A percentile compares a stretch with the other conserved stretches of the same genome.
Evolutionary conservation across 257 asterid species (phyloP).

Genomic region (Vinca minor): DNA sequence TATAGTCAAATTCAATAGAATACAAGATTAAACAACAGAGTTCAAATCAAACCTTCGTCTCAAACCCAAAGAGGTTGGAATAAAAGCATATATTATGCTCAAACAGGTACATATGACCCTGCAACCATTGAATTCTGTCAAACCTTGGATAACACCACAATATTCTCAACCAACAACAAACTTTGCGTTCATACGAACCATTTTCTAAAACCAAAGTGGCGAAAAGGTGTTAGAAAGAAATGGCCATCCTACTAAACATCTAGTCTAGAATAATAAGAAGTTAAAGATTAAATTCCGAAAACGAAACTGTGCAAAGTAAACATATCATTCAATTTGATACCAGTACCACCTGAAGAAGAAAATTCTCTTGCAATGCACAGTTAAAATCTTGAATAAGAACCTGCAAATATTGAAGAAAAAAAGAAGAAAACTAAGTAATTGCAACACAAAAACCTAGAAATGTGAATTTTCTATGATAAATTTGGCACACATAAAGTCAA

Average conservation of each 20-base stretch:
- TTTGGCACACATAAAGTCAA: background rate
- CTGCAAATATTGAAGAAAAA: slow-evolving; percentile 33
- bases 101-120: slow-evolving; percentile 97
- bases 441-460: background rate
- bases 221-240: background rate
- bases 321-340: slow-evolving; percentile 23
- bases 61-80: slow-evolving; percentile 92
- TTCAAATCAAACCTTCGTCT: slow-evolving; percentile 69
- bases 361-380: slow-evolving; percentile 93
- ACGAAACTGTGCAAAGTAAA: background rate
- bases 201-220: background rate
- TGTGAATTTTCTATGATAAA: background rate
- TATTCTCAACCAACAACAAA: background rate
- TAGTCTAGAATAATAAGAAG: background rate
- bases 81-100: slow-evolving; percentile 80
- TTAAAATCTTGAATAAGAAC: slow-evolving; percentile 92
- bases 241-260: background rate
- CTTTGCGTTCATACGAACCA: background rate
- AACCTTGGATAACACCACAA: background rate
- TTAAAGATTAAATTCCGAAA: background rate
- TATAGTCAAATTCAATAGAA: background rate
- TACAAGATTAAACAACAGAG: slow-evolving; percentile 4
- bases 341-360: slow-evolving; percentile 90
- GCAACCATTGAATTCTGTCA: slow-evolving; percentile 30
- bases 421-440: slow-evolving; percentile 16